A percentile compares a stretch with the other conserved stretches of the same genome.
Conservation (phyloP, 116 monocot species). For the Papilionanthe hybrid region DNA sequence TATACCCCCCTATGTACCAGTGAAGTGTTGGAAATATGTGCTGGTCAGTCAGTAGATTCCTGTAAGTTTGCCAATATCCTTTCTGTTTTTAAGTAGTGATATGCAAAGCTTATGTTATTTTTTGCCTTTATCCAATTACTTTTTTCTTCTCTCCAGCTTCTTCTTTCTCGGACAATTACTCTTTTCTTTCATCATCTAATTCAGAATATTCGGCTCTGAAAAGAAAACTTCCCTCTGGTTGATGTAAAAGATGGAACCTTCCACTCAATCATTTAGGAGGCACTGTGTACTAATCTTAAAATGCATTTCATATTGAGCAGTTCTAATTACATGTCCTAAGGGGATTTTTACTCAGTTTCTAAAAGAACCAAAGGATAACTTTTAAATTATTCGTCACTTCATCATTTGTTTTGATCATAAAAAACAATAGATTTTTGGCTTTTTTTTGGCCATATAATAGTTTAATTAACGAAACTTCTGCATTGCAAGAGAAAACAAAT, state of each 20-base stretch:
- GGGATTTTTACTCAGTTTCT: no score
- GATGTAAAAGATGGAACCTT: background rate
- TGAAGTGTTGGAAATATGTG: slow-evolving; percentile 71
- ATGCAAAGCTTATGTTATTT: background rate
- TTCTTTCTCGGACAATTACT: background rate
- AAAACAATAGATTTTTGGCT: no score
- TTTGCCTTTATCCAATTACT: background rate
- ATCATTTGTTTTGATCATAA: no score
- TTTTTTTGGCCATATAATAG: no score
- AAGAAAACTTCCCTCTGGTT: background rate
- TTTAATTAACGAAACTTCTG: no score
- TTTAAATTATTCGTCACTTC: no score
- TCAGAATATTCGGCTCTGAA: no score
- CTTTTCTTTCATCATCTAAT: background rate
- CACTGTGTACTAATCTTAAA: background rate
- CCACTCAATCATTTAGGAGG: background rate
- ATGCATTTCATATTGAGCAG: background rate
- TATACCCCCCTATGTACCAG: slow-evolving; percentile 68
- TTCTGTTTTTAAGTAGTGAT: background rate
- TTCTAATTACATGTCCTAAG: no score
- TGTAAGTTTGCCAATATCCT: slow-evolving; percentile 32
- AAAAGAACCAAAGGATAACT: no score
- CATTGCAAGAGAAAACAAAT: no score
- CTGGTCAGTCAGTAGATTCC: slow-evolving; percentile 61
- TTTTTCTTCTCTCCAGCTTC: background rate